Base-by-base conservation (phyloP, 2,329 filamentous ascomycete genomes). In the Pseudogymnoascus sp. region DNA sequence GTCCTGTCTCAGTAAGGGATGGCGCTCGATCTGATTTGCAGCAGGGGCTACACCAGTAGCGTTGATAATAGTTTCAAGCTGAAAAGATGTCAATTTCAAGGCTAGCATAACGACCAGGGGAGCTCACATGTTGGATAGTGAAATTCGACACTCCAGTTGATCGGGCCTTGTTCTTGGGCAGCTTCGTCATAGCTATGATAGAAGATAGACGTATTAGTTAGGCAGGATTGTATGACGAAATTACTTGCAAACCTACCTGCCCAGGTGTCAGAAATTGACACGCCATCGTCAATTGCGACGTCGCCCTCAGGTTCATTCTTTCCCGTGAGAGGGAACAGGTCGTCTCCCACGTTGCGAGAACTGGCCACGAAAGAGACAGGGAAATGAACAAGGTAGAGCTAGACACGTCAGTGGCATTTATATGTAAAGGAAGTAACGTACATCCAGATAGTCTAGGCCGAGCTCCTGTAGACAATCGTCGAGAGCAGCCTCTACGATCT, bases 131-230 rank as follows among this genome's bases (percentile, higher is more conserved):
- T 73, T 82, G 81, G 72, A 88, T 83, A 70, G 79, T 82, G 70
- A 89, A 90, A 80, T 91, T 91, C 74, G 86, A 89, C 66, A 91
- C 86, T 71, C 87, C 87, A 68, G 90, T 84, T 75, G 86, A 84
- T 72, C 80, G 81, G 66, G 82, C 83, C 73, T 88, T 88, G 67
- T 76, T 78, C 67, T 80, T 83, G 64, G 82, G 81, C 14, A 87
- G 80, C 74, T 83, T 76, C 64, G 82, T 82, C 71, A 85, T 70
- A 61, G 77, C 77, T 75, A 36, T 36, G 42, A 11, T 14, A 5
- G 2, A 9, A 11, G 4, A 4, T 28, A 11, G 12, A 38, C 23
- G 36, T 60, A 35, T 14, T 5, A 69, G 70, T 60, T 66, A 75
- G 72, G 63, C 74, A 35, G 30, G 7, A 42, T 19, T 16, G 16